Conservation (phyloP, 177 flowering plant species). For the Vitis hybrid region DNA sequence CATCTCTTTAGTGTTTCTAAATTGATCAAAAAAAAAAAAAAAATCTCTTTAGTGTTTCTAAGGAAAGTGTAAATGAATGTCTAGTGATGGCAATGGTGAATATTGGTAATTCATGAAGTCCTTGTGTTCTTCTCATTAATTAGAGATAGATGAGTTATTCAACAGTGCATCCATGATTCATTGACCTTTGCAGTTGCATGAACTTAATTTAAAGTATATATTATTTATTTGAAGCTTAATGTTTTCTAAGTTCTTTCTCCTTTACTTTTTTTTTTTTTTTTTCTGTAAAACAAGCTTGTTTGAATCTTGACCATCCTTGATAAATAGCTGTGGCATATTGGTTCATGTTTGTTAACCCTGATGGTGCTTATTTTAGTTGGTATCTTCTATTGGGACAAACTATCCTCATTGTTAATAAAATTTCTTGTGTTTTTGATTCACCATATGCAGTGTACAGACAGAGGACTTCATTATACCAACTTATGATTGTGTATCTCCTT, state of each 20-base stretch:
- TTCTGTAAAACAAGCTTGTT: neutral
- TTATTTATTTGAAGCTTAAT: constrained; percentile 1
- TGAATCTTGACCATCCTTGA: neutral
- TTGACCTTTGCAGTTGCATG: too few species aligned
- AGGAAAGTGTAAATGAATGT: too few species aligned
- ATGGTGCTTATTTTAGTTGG: neutral
- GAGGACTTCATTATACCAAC: constrained; percentile 53
- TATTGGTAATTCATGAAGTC: too few species aligned
- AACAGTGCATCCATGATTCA: too few species aligned
- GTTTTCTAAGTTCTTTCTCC: neutral
- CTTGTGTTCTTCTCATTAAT: too few species aligned
- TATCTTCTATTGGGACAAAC: neutral
- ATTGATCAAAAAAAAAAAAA: too few species aligned
- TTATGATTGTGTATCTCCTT: constrained; percentile 39
- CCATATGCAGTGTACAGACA: constrained; percentile 43
- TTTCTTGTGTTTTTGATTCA: constrained; percentile 3
- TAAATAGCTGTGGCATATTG: neutral
- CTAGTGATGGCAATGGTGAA: too few species aligned
- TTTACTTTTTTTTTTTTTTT: neutral
- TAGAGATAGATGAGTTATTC: too few species aligned
- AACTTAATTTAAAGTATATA: neutral
- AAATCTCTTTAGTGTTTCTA: too few species aligned
- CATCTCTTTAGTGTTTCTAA: too few species aligned
- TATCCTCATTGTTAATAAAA: constrained; percentile 1
- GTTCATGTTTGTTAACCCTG: neutral